These are phyloP conservation scores for Diaporthe ilicicola DNA, from an alignment of 2,329 filamentous ascomycete species.

Conservation along the genomic window DNA sequence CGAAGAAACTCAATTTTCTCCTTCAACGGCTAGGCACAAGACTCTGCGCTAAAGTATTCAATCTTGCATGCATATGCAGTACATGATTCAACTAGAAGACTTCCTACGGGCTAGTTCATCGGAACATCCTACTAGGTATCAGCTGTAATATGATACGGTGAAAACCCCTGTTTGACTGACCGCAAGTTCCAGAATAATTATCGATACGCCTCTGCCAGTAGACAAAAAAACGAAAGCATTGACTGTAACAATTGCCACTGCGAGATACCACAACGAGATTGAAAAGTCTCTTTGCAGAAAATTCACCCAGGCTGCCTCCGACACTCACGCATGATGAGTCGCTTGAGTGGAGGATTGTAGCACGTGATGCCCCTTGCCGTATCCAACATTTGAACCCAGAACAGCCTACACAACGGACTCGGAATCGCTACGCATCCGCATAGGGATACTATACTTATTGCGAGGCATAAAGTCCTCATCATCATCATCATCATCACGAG, in stretches of 20 bases:
- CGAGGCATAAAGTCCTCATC: neutral
- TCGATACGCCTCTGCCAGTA: neutral
- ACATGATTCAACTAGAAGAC: neutral
- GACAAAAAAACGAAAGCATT: neutral
- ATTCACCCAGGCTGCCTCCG: neutral
- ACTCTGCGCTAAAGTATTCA: neutral
- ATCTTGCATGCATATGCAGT: slow-evolving; percentile 14
- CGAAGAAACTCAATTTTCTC: neutral
- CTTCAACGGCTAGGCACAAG: neutral
- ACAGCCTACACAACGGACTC: too few species aligned
- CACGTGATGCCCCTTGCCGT: neutral
- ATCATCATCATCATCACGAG: neutral
- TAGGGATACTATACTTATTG: neutral
- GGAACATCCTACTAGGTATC: neutral
- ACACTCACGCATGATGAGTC: too few species aligned
- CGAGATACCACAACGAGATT: neutral
- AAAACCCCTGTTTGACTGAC: neutral
- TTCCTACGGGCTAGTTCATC: neutral
- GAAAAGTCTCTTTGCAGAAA: neutral
- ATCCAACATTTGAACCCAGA: too few species aligned
- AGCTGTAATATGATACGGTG: neutral
- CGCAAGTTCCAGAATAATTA: neutral
- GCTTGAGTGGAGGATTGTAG: too few species aligned
- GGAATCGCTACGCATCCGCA: neutral
- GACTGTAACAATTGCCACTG: neutral